phyloP scores from a whole-genome alignment of 768 basidiomycete species.

The Krasilnikovozyma curviuscula region DNA sequence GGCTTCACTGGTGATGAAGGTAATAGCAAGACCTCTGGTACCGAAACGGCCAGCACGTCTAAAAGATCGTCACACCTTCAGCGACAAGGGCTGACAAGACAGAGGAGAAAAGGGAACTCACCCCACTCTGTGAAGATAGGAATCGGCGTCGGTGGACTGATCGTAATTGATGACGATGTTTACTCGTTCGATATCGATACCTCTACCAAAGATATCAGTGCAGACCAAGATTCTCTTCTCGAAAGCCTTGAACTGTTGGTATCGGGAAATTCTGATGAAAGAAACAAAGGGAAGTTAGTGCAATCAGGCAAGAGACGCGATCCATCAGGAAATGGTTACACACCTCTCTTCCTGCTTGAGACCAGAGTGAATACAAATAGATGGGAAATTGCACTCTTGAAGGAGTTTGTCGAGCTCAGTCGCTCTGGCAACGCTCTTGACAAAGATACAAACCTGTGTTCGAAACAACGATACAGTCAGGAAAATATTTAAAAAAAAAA shows the following conservation, averaged over 20 bases:
- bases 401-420: conserved; percentile 90
- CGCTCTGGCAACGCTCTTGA: conserved; percentile 91
- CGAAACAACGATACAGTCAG: background rate
- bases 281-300: conserved; percentile 2
- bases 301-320: background rate
- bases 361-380: conserved; percentile 90
- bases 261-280: conserved; percentile 57
- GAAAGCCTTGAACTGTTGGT: conserved; percentile 96
- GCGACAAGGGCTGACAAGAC: background rate
- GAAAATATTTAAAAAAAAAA: background rate
- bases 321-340: conserved; percentile 21
- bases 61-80: background rate
- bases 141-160: conserved; percentile 89
- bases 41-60: conserved; percentile 98
- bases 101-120: conserved; percentile 26
- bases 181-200: conserved; percentile 80
- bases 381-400: conserved; percentile 94
- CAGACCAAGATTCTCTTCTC: conserved; percentile 98
- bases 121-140: conserved; percentile 96
- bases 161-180: conserved; percentile 99
- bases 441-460: conserved; percentile 91
- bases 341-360: conserved; percentile 90
- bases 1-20: conserved; percentile 77
- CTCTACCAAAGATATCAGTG: conserved; percentile 97
- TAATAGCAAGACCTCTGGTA: conserved; percentile 96